These are phyloP conservation scores for Botrytis elliptica DNA, from an alignment of 2,329 filamentous ascomycete genomes.

Conservation along the genomic window DNA sequence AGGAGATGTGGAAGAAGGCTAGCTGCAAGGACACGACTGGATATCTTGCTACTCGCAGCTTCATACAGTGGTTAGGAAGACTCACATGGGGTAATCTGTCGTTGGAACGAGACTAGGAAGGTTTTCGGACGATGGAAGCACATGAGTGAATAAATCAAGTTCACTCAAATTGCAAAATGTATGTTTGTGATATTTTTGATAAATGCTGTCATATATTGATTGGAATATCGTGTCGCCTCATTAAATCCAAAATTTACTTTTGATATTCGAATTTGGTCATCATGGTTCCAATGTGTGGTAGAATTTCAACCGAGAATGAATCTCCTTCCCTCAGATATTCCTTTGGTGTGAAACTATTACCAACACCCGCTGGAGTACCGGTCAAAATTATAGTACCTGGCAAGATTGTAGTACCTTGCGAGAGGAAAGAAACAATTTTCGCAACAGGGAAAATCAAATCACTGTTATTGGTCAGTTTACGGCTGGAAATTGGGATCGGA, in stretches of 20 bases:
- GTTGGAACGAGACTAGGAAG: neutral
- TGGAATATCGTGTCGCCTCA: neutral
- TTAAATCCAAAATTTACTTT: slow-evolving; percentile 34
- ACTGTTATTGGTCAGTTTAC: slow-evolving; percentile 31
- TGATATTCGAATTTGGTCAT: slow-evolving; percentile 44
- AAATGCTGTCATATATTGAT: neutral
- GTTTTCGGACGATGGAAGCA: neutral
- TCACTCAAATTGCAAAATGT: neutral
- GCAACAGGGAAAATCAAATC: slow-evolving; percentile 50
- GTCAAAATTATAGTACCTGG: slow-evolving; percentile 49
- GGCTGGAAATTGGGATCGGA: neutral
- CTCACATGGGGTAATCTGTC: neutral
- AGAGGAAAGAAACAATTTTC: slow-evolving; percentile 44
- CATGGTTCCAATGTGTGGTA: slow-evolving; percentile 50
- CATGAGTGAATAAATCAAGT: neutral
- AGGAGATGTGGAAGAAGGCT: neutral
- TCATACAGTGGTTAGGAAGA: slow-evolving; percentile 8
- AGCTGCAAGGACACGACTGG: neutral
- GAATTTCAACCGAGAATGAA: slow-evolving; percentile 49
- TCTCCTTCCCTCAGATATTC: slow-evolving; percentile 47
- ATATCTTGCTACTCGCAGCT: slow-evolving; percentile 2
- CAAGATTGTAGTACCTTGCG: slow-evolving; percentile 45
- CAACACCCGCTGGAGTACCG: slow-evolving; percentile 46
- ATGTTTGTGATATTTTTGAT: neutral
- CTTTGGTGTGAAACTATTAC: slow-evolving; percentile 38